These are phyloP conservation scores for Gracilaria caudata DNA, from an alignment of 23 red algal genomes.

Conservation along the genomic window DNA sequence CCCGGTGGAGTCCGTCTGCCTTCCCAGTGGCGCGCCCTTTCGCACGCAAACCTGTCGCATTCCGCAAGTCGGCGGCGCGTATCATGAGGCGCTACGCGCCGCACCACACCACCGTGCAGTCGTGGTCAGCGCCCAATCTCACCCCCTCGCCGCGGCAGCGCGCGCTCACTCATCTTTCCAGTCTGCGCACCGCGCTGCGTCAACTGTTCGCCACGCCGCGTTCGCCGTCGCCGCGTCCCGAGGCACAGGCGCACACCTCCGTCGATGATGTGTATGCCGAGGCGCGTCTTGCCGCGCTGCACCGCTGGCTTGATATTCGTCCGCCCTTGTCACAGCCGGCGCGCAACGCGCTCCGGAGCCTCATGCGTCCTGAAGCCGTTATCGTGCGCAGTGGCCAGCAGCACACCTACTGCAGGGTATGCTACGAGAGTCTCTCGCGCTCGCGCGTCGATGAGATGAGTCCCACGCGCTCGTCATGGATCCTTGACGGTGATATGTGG, in stretches of 20 bases:
- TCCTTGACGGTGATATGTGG: slow-evolving; percentile 10
- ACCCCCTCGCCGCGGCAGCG: background rate
- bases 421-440: background rate
- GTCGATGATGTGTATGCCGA: slow-evolving; percentile 42
- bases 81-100: slow-evolving; percentile 57
- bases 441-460: background rate
- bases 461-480: background rate
- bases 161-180: background rate
- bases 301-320: slow-evolving; percentile 35
- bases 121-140: slow-evolving; percentile 30
- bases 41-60: too few relatives aligned
- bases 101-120: slow-evolving; percentile 32
- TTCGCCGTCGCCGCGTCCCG: background rate
- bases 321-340: slow-evolving; percentile 11
- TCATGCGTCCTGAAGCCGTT: slow-evolving; percentile 35
- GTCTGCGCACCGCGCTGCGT: background rate
- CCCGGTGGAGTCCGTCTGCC: too few relatives aligned
- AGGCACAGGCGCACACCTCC: background rate
- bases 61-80: background rate
- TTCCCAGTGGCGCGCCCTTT: too few relatives aligned
- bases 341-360: slow-evolving; percentile 11
- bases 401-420: background rate
- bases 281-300: slow-evolving; percentile 30
- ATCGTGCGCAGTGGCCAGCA: background rate
- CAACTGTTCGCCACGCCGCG: slow-evolving; percentile 27